phyloP scores from a whole-genome alignment of 2,329 filamentous ascomycete genomes.

The Neonectria coccinea region DNA sequence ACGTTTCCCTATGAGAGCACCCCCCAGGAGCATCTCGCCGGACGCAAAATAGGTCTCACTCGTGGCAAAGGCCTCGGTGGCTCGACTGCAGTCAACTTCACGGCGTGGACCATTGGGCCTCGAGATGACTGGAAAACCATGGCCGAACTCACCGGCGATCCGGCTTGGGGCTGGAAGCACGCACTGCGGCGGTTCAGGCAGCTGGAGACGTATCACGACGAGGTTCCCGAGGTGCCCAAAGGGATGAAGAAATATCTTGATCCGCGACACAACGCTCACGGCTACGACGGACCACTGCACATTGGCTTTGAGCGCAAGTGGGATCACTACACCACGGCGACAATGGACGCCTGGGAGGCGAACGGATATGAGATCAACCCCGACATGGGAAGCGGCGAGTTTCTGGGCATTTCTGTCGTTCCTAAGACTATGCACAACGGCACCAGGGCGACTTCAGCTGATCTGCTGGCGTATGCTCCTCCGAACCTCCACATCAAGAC shows the following conservation, averaged over 20 bases:
- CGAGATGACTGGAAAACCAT: slow-evolving; percentile 34
- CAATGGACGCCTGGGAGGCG: slow-evolving; percentile 29
- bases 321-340: slow-evolving; percentile 29
- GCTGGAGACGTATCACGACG: slow-evolving; percentile 34
- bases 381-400: slow-evolving; percentile 31
- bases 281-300: slow-evolving; percentile 29
- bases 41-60: slow-evolving; percentile 30
- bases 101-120: slow-evolving; percentile 31
- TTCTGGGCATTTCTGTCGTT: slow-evolving; percentile 26
- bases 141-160: slow-evolving; percentile 25
- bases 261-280: slow-evolving; percentile 24
- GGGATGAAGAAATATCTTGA: slow-evolving; percentile 32
- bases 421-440: slow-evolving; percentile 30
- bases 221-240: slow-evolving; percentile 23
- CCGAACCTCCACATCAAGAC: slow-evolving; percentile 29
- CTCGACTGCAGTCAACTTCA: slow-evolving; percentile 34
- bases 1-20: slow-evolving; percentile 30
- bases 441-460: slow-evolving; percentile 28
- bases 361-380: slow-evolving; percentile 30
- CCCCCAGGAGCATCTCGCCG: slow-evolving; percentile 25
- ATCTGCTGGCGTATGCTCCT: slow-evolving; percentile 22
- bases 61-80: slow-evolving; percentile 33
- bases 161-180: slow-evolving; percentile 29
- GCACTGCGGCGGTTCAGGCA: slow-evolving; percentile 25
- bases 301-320: slow-evolving; percentile 32